phyloP scores from a whole-genome alignment of 78 protist genomes.

The Blattamonas nauphoetae region DNA sequence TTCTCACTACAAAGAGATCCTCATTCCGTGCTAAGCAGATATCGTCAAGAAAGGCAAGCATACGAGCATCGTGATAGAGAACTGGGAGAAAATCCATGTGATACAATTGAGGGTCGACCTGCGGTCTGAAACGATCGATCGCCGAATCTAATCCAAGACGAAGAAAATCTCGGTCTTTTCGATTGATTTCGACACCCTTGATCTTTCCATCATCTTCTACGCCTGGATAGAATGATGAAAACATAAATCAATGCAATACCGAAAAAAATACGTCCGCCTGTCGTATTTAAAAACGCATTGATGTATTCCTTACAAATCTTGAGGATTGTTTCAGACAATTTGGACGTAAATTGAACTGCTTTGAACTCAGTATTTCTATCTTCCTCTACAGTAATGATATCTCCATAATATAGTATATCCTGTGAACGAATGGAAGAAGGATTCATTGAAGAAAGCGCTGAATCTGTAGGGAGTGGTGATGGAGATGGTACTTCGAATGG shows the following conservation, averaged over 20 bases:
- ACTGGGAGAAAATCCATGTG: background rate
- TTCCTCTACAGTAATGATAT: background rate
- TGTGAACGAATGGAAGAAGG: too few relatives aligned
- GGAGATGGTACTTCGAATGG: too few relatives aligned
- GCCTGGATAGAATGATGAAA: background rate
- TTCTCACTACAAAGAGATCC: background rate
- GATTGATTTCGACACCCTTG: background rate
- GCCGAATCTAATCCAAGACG: background rate
- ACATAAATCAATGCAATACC: background rate
- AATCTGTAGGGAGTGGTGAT: too few relatives aligned
- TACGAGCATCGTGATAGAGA: background rate
- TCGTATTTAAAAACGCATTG: constrained; percentile 5
- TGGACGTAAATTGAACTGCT: background rate
- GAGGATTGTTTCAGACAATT: background rate
- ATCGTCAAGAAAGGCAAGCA: background rate
- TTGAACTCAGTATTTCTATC: constrained; percentile 4
- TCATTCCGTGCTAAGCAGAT: background rate
- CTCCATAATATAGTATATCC: too few relatives aligned
- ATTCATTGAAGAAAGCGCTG: too few relatives aligned
- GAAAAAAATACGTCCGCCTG: background rate
- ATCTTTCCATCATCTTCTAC: constrained; percentile 10
- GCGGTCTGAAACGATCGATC: background rate
- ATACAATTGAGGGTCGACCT: background rate
- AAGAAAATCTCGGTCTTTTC: constrained; percentile 1
- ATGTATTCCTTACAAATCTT: background rate